Evolutionary conservation across 345 rosid genomes (phyloP).

Genomic region (Boechera retrofracta): DNA sequence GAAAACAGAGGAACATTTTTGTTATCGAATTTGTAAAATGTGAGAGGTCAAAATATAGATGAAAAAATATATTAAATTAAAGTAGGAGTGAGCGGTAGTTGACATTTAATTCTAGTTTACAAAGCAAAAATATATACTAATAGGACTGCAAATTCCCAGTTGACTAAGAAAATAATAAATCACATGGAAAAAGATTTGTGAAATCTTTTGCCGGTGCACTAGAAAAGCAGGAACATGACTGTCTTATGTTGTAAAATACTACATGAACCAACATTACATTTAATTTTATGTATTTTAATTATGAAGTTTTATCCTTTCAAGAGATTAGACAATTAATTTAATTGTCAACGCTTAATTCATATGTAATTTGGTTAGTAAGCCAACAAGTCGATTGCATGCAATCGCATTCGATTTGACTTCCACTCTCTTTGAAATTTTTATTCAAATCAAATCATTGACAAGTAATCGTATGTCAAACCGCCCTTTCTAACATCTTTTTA

Average conservation of each 20-base stretch:
- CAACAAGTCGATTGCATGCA: constrained; percentile 34
- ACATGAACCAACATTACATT: constrained; percentile 24
- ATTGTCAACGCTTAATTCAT: constrained; percentile 41
- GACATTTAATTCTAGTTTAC: constrained; percentile 42
- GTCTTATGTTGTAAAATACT: constrained; percentile 43
- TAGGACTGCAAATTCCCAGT: constrained; percentile 9
- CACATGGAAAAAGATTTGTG: constrained; percentile 51
- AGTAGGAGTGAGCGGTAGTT: constrained; percentile 26
- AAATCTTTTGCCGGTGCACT: constrained; percentile 50
- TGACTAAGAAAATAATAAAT: constrained; percentile 20
- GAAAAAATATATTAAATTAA: constrained; percentile 7
- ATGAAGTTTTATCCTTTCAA: constrained; percentile 16
- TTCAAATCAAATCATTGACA: constrained; percentile 42
- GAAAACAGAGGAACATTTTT: constrained; percentile 14
- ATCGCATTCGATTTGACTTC: constrained; percentile 39
- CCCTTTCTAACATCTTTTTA: constrained; percentile 25
- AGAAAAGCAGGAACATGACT: constrained; percentile 47
- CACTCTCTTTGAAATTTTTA: constrained; percentile 10
- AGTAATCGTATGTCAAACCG: constrained; percentile 43
- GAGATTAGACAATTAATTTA: constrained; percentile 14
- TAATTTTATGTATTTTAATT: not conserved
- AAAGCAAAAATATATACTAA: not conserved
- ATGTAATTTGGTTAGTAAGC: constrained; percentile 44
- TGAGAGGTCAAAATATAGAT: constrained; percentile 28
- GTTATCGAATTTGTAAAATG: constrained; percentile 7